Conservation (phyloP, 2,329 filamentous ascomycete species). For the Pseudogymnoascus sp. region DNA sequence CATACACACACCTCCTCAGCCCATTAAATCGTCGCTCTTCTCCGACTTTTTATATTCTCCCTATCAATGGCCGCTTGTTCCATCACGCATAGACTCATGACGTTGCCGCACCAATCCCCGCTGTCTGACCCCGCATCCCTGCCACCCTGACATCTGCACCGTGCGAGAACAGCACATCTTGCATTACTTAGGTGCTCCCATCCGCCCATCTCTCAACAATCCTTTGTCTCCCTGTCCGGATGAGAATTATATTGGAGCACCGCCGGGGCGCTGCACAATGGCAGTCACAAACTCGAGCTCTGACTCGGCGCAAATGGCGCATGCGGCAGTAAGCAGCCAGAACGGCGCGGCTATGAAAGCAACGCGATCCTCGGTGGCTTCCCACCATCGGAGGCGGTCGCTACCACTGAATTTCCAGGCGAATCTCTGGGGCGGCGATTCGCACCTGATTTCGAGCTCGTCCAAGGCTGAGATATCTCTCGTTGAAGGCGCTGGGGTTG, state of each 20-base stretch:
- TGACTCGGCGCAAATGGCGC: constrained; percentile 9
- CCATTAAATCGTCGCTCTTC: neutral
- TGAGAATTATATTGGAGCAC: constrained; percentile 8
- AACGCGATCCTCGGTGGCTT: constrained; percentile 6
- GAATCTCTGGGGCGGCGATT: neutral
- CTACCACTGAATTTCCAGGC: constrained; percentile 4
- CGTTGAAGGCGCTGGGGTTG: neutral
- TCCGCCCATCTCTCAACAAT: constrained; percentile 6
- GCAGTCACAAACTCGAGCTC: constrained; percentile 7
- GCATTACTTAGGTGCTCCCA: constrained; percentile 7
- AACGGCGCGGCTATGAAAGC: constrained; percentile 7
- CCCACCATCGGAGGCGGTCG: constrained; percentile 3
- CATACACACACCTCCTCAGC: neutral
- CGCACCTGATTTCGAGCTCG: neutral
- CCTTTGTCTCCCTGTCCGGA: constrained; percentile 6
- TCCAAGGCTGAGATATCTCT: constrained; percentile 8
- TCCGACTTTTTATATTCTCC: constrained; percentile 1
- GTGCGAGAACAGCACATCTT: constrained; percentile 8
- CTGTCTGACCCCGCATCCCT: constrained; percentile 4
- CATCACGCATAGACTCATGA: neutral
- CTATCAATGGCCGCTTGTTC: constrained; percentile 4
- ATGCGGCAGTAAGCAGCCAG: neutral
- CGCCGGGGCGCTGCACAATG: constrained; percentile 6
- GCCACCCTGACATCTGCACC: constrained; percentile 2
- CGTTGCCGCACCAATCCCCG: constrained; percentile 5